phyloP scores from a whole-genome alignment of 1,139 yeast genomes.

The Kluyveromyces sp. region DNA sequence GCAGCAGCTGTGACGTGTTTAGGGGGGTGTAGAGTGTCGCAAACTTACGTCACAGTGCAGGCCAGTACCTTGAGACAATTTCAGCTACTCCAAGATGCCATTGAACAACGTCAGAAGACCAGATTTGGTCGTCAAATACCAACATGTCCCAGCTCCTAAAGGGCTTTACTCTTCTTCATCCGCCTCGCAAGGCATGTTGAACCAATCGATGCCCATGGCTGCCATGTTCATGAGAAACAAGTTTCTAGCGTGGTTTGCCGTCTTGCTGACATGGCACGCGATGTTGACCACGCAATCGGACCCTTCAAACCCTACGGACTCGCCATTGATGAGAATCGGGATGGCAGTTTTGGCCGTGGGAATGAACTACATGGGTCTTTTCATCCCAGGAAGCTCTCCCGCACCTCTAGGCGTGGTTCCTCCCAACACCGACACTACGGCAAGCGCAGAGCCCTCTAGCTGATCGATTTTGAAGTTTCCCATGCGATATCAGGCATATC shows the following conservation, averaged over 20 bases:
- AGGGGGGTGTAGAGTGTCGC: too few relatives aligned
- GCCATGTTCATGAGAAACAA: constrained; percentile 48
- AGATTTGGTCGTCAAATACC: constrained; percentile 30
- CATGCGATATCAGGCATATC: constrained; percentile 8
- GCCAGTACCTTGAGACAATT: too few relatives aligned
- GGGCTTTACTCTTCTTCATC: constrained; percentile 39
- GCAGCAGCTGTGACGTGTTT: too few relatives aligned
- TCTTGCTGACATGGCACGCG: constrained; percentile 27
- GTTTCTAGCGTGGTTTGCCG: constrained; percentile 33
- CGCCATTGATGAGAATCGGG: constrained; percentile 40
- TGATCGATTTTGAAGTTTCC: too few relatives aligned
- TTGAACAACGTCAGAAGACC: constrained; percentile 31
- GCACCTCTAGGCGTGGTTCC: constrained; percentile 13
- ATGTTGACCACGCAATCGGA: constrained; percentile 25
- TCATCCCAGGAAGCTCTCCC: constrained; percentile 29
- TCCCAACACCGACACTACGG: constrained; percentile 14
- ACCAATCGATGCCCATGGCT: constrained; percentile 63
- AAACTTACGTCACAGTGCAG: too few relatives aligned
- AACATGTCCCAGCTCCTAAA: constrained; percentile 42
- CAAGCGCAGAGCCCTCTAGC: constrained; percentile 15
- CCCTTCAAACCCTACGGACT: constrained; percentile 17
- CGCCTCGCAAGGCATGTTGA: constrained; percentile 32
- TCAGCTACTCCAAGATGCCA: constrained; percentile 11
- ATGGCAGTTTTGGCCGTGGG: constrained; percentile 42
- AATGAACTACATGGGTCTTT: constrained; percentile 48